Conservation (phyloP, 352 stramenopile genomes). For the Phytophthora kernoviae region DNA sequence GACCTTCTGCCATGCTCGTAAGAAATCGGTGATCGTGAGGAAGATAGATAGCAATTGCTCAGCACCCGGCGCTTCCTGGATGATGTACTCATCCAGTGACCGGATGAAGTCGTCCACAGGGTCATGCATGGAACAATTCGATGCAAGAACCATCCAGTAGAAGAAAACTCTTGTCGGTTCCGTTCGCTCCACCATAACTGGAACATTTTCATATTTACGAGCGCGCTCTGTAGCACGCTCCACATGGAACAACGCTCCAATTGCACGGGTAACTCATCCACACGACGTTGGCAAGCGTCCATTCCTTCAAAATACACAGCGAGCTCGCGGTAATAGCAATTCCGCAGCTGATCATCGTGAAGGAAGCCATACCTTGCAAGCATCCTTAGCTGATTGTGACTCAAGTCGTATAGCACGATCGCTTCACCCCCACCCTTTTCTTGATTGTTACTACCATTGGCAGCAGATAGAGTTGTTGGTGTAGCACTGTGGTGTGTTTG, state of each 20-base stretch:
- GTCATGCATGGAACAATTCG: constrained; percentile 70
- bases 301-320: constrained; percentile 77
- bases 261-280: constrained; percentile 83
- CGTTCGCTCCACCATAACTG: constrained; percentile 83
- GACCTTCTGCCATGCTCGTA: constrained; percentile 70
- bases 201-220: constrained; percentile 90
- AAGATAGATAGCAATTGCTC: constrained; percentile 74
- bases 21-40: constrained; percentile 81
- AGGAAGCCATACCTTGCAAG: constrained; percentile 78
- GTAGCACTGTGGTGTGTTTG: constrained; percentile 4
- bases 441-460: constrained; percentile 16
- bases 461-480: constrained; percentile 8
- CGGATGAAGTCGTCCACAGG: constrained; percentile 82
- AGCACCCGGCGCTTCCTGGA: constrained; percentile 57
- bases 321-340: constrained; percentile 77
- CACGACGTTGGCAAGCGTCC: constrained; percentile 68
- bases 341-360: constrained; percentile 61
- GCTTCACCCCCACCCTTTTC: constrained; percentile 18
- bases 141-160: constrained; percentile 76
- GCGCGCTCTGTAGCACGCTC: constrained; percentile 60
- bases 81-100: constrained; percentile 79
- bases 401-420: constrained; percentile 76
- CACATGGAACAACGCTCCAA: constrained; percentile 76
- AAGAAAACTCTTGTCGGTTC: constrained; percentile 84
- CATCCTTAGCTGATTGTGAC: constrained; percentile 76